Base-by-base conservation (phyloP, 257 asterid species). In the Solanum rostratum region DNA sequence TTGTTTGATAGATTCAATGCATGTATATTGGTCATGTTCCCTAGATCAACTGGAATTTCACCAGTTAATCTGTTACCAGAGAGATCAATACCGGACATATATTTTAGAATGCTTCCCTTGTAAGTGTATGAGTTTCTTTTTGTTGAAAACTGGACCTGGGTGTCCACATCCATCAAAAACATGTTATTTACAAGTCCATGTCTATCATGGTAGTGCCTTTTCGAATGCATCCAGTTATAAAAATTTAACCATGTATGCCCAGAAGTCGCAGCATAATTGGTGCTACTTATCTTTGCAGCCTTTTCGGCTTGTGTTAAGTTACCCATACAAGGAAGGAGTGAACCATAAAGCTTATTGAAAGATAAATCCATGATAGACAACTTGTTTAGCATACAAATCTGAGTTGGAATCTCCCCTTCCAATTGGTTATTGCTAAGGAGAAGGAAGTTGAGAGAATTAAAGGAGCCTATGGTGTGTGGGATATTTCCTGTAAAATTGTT, bases 1-100 rank as follows among this genome's bases (percentile, higher is more conserved):
- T 65, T 83, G 80, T 83, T 53, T 0, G 85, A 83, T 19, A 65
- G 33, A n/a, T 66, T 83, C 80, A 83, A 7, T 19, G 85, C 37
- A 2, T 14, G 85, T 15, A 66, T 46, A 5, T 83, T 45, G 54
- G 68, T 66, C 27, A 66, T 50, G 13, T 33, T 83, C 45, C 70
- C 71, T 6, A 53, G 46, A 10, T 53, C 53, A n/a, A 12, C 1
- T 0, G 85, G 59, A 33, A 83, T 83, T 4, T 68, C 39, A 50
- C 69, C 70, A 0, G 22, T 29, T 52, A 83, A 20, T 33, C 29
- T 20, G 5, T 69, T 83, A 19, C 30, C 50, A 11, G 85, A 83
- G 9, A 83, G 43, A 83, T 83, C 82, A 52, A 83, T 54, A 68
- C 55, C 85, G 1, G 82, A 69, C 82, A 83, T 69, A 37, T 49